Evolutionary conservation across 805 yeast species (phyloP).

Genomic region (Wickerhamiella cacticola): DNA sequence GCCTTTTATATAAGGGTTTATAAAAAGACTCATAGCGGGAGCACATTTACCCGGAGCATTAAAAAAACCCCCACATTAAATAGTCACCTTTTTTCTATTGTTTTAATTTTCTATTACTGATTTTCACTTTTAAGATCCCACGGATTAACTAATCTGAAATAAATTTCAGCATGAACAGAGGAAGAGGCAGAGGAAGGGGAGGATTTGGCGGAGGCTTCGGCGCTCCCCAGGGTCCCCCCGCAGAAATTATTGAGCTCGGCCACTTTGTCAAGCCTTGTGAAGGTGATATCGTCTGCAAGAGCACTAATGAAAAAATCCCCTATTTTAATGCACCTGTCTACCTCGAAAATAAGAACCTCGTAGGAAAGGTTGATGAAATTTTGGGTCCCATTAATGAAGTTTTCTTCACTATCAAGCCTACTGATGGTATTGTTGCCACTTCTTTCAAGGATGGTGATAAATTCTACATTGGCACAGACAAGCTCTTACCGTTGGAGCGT

Average conservation of each 20-base stretch:
- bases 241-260: constrained; percentile 91
- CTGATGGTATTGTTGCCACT: constrained; percentile 89
- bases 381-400: constrained; percentile 96
- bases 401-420: constrained; percentile 90
- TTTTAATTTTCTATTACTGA: neutral
- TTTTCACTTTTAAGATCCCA: neutral
- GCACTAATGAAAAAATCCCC: constrained; percentile 87
- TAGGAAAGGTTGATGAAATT: constrained; percentile 97
- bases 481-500: constrained; percentile 88
- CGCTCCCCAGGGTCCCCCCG: constrained; percentile 93
- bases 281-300: constrained; percentile 93
- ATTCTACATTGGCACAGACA: constrained; percentile 90
- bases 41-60: too few species aligned
- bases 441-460: constrained; percentile 94
- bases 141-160: constrained; percentile 11
- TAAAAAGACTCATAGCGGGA: too few species aligned
- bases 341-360: constrained; percentile 87
- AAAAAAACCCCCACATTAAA: too few species aligned
- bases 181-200: constrained; percentile 51
- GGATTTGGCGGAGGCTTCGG: constrained; percentile 62
- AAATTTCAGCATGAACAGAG: constrained; percentile 43
- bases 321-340: constrained; percentile 98
- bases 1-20: too few species aligned
- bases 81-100: too few species aligned
- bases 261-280: constrained; percentile 83